These are phyloP conservation scores for Aciculosporium take DNA, from an alignment of 2,329 filamentous ascomycete genomes.

Conservation along the genomic window DNA sequence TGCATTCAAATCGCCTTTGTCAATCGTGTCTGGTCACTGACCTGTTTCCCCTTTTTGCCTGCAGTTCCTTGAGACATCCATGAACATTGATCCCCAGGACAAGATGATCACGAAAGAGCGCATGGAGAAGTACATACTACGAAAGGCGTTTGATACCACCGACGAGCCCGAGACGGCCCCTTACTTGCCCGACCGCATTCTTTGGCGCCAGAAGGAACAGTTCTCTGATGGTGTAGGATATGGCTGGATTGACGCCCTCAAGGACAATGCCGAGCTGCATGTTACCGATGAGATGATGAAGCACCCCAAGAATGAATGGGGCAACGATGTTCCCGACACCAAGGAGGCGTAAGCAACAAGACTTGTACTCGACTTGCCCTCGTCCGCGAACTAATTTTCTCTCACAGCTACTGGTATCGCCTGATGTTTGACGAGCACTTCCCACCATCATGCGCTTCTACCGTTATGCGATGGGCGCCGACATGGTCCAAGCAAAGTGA, in stretches of 20 bases:
- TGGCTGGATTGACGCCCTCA: conserved; percentile 95
- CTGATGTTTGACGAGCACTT: conserved; percentile 99
- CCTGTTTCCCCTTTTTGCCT: background rate
- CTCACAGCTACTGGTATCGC: conserved; percentile 81
- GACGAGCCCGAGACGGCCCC: conserved; percentile 68
- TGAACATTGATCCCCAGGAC: conserved; percentile 87
- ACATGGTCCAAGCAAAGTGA: conserved; percentile 96
- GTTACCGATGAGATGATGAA: conserved; percentile 97
- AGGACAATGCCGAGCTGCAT: conserved; percentile 79
- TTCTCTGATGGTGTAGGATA: conserved; percentile 98
- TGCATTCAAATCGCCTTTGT: no score
- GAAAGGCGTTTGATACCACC: conserved; percentile 90
- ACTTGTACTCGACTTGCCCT: no score
- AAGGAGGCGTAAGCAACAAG: conserved; percentile 66
- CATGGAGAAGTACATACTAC: conserved; percentile 95
- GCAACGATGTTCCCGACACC: conserved; percentile 76
- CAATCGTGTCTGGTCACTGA: background rate
- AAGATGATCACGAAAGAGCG: conserved; percentile 88
- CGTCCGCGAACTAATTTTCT: background rate
- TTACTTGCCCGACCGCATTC: conserved; percentile 90
- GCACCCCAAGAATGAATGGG: conserved; percentile 96
- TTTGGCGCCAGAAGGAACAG: conserved; percentile 99
- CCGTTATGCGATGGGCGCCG: conserved; percentile 91
- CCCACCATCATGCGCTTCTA: conserved; percentile 77
- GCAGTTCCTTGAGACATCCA: conserved; percentile 75